Evolutionary conservation across 208 protist genomes (phyloP).

Genomic region (Leishmania arabica): DNA sequence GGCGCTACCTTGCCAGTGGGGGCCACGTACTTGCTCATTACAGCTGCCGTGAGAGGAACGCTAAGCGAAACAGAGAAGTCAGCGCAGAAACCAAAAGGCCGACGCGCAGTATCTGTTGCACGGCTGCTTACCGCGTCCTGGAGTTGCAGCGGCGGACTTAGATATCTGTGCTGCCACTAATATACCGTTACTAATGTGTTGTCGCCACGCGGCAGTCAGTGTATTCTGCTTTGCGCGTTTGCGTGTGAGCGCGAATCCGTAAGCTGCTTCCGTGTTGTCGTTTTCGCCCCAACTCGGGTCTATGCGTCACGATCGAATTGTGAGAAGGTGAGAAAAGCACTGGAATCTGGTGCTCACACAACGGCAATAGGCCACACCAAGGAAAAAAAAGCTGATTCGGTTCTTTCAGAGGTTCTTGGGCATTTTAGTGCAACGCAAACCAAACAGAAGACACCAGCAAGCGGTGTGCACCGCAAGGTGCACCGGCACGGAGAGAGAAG

Average conservation of each 20-base stretch:
- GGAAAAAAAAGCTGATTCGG: background rate
- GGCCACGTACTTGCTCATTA: constrained; percentile 72
- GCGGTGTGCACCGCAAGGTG: background rate
- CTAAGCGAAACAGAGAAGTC: constrained; percentile 3
- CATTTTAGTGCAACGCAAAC: background rate
- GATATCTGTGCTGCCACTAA: background rate
- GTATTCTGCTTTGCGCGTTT: background rate
- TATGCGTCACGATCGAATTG: background rate
- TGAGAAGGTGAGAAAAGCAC: background rate
- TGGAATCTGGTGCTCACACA: background rate
- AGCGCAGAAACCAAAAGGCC: constrained; percentile 1
- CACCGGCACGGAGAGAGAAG: background rate
- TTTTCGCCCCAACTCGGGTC: background rate
- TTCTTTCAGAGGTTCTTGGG: constrained; percentile 1
- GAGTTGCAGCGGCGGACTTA: background rate
- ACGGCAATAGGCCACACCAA: background rate
- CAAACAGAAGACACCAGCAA: no score
- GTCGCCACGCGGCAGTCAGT: background rate
- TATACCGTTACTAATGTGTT: background rate
- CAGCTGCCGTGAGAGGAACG: constrained; percentile 1
- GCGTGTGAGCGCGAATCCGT: background rate
- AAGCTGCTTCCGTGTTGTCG: background rate
- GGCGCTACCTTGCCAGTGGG: constrained; percentile 51
- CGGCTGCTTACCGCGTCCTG: background rate
- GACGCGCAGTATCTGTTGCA: background rate